These are phyloP conservation scores for Pythium phragmiticola DNA, from an alignment of 352 stramenopile species.

Conservation along the genomic window DNA sequence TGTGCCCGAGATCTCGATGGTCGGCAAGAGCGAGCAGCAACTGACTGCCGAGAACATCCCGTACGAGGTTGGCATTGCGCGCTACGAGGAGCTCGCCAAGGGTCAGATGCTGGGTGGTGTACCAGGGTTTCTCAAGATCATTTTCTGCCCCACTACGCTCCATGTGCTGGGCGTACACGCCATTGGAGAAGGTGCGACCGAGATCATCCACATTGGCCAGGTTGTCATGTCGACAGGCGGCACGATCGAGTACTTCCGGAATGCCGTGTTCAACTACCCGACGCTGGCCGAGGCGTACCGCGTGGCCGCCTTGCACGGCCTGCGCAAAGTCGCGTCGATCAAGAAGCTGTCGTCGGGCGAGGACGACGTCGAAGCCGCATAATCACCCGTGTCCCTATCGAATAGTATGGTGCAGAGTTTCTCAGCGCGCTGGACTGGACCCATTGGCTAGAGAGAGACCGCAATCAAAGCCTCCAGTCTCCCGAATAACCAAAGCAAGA, in stretches of 20 bases:
- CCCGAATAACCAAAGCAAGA: no score
- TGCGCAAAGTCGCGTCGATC: constrained; percentile 68
- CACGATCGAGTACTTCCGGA: constrained; percentile 89
- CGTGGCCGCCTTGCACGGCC: constrained; percentile 72
- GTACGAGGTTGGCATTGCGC: constrained; percentile 78
- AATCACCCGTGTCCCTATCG: not conserved
- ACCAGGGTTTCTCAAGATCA: constrained; percentile 81
- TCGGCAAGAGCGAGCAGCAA: constrained; percentile 89
- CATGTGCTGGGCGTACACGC: constrained; percentile 79
- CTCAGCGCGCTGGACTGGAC: no score
- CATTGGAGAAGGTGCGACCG: constrained; percentile 84
- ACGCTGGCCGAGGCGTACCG: constrained; percentile 88
- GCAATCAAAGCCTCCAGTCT: no score
- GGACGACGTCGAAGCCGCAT: constrained; percentile 15
- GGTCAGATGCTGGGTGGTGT: constrained; percentile 84
- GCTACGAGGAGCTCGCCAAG: constrained; percentile 84
- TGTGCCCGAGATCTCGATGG: constrained; percentile 87
- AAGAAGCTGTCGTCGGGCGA: constrained; percentile 27
- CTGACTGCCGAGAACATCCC: constrained; percentile 69
- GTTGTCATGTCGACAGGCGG: constrained; percentile 84
- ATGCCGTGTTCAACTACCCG: constrained; percentile 92
- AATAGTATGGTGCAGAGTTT: no score
- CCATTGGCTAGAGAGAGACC: no score
- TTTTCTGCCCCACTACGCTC: constrained; percentile 78
- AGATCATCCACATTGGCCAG: constrained; percentile 90